Conservation (phyloP, 805 yeast genomes). For the Kluyveromyces wickerhamii region DNA sequence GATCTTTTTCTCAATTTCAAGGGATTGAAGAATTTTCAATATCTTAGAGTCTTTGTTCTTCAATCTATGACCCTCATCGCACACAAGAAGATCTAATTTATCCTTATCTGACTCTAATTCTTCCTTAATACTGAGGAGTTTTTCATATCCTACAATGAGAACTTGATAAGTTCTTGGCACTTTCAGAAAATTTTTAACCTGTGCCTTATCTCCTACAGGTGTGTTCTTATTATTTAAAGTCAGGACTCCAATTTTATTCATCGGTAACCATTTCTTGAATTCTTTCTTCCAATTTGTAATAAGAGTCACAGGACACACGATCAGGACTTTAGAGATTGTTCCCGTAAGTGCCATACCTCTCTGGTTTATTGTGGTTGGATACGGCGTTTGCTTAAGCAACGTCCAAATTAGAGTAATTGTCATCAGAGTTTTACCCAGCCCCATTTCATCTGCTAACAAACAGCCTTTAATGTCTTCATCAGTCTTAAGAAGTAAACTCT, state of each 20-base stretch:
- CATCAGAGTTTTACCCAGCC: conserved; percentile 83
- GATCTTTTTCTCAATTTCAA: conserved; percentile 50
- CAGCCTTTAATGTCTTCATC: conserved; percentile 49
- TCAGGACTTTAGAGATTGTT: conserved; percentile 49
- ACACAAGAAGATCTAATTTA: conserved; percentile 61
- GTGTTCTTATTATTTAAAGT: conserved; percentile 45
- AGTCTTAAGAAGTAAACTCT: conserved; percentile 14
- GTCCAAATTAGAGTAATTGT: conserved; percentile 84
- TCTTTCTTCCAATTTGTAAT: conserved; percentile 84
- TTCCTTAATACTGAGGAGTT: conserved; percentile 45
- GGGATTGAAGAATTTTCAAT: conserved; percentile 48
- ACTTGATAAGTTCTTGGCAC: conserved; percentile 70
- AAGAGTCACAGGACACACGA: conserved; percentile 89
- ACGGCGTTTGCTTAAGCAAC: conserved; percentile 57
- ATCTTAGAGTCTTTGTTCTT: conserved; percentile 70
- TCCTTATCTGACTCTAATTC: conserved; percentile 38
- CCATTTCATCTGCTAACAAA: conserved; percentile 95
- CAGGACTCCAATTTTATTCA: conserved; percentile 56
- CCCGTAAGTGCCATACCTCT: conserved; percentile 28
- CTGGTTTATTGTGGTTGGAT: conserved; percentile 28
- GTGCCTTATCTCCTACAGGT: conserved; percentile 46
- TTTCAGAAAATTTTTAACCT: conserved; percentile 51
- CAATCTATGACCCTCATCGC: conserved; percentile 94
- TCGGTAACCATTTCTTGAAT: conserved; percentile 81
- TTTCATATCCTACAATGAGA: conserved; percentile 82